phyloP scores from a whole-genome alignment of 2,329 filamentous ascomycete species.

The Thielaviopsis euricoi region DNA sequence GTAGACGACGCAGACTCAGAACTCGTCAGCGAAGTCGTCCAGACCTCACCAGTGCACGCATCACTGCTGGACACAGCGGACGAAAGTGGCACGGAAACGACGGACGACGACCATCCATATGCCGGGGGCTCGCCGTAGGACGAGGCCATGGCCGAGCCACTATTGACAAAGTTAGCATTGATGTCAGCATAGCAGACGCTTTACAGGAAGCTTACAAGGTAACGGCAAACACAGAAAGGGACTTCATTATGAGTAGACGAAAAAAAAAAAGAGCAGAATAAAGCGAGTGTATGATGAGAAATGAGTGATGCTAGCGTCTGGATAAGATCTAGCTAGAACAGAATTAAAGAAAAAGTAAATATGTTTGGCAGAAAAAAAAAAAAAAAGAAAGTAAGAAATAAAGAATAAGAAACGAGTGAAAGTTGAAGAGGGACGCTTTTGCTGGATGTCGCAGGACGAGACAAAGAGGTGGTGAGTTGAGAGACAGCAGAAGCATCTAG shows the following conservation, averaged over 20 bases:
- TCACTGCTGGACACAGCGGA: neutral
- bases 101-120: neutral
- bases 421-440: too few species aligned
- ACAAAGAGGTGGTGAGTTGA: too few species aligned
- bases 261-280: neutral
- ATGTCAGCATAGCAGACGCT: neutral
- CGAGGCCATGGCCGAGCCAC: slow-evolving; percentile 5
- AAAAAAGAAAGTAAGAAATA: too few species aligned
- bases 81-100: neutral
- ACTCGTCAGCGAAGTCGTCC: neutral
- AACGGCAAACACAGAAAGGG: slow-evolving; percentile 3
- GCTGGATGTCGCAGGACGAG: too few species aligned
- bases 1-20: neutral
- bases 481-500: too few species aligned
- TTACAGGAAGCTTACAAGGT: slow-evolving; percentile 1
- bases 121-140: slow-evolving; percentile 5
- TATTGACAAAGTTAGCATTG: too few species aligned
- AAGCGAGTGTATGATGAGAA: neutral
- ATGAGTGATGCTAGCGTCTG: neutral
- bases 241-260: slow-evolving; percentile 5
- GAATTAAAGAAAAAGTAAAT: neutral
- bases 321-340: neutral
- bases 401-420: too few species aligned
- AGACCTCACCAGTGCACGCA: neutral
- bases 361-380: neutral